These are phyloP conservation scores for Trametes gibbosa DNA, from an alignment of 768 basidiomycete genomes.

Conservation along the genomic window DNA sequence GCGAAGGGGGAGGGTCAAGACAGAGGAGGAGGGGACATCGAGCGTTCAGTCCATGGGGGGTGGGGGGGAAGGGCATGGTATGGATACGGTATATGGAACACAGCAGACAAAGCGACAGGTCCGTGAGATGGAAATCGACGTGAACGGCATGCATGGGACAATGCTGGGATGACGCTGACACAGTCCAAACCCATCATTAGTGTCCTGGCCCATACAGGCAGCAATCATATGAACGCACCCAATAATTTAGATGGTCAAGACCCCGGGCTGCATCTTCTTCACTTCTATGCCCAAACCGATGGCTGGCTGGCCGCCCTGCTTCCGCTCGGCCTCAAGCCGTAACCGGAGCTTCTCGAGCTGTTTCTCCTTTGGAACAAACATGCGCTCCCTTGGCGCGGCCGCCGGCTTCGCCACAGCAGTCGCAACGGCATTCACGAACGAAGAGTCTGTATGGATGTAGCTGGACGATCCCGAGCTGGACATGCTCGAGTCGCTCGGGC, in stretches of 20 bases:
- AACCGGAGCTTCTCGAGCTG: slow-evolving; percentile 63
- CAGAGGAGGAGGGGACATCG: neutral
- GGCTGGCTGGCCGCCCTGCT: slow-evolving; percentile 1
- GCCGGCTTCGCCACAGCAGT: slow-evolving; percentile 2
- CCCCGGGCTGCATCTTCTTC: slow-evolving; percentile 8
- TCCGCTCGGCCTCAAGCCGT: slow-evolving; percentile 47
- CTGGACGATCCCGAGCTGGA: slow-evolving; percentile 6
- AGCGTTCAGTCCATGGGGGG: neutral
- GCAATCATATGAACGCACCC: neutral
- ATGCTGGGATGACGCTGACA: neutral
- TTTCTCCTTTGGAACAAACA: slow-evolving; percentile 58
- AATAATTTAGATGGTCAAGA: slow-evolving; percentile 22
- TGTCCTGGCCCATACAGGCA: too few relatives aligned
- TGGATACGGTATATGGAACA: slow-evolving; percentile 7
- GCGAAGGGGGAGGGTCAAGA: neutral
- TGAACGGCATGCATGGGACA: slow-evolving; percentile 6
- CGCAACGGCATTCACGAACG: slow-evolving; percentile 13
- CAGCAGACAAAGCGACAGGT: slow-evolving; percentile 13
- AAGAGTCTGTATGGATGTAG: slow-evolving; percentile 6
- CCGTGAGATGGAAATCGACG: slow-evolving; percentile 11
- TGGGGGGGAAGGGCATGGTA: neutral
- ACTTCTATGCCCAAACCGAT: slow-evolving; percentile 12
- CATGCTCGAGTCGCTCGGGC: slow-evolving; percentile 21
- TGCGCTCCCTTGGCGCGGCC: slow-evolving; percentile 24
- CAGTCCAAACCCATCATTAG: too few relatives aligned